Evolutionary conservation across 2,329 filamentous ascomycete genomes (phyloP).

Genomic region (Pseudocercospora vitis): DNA sequence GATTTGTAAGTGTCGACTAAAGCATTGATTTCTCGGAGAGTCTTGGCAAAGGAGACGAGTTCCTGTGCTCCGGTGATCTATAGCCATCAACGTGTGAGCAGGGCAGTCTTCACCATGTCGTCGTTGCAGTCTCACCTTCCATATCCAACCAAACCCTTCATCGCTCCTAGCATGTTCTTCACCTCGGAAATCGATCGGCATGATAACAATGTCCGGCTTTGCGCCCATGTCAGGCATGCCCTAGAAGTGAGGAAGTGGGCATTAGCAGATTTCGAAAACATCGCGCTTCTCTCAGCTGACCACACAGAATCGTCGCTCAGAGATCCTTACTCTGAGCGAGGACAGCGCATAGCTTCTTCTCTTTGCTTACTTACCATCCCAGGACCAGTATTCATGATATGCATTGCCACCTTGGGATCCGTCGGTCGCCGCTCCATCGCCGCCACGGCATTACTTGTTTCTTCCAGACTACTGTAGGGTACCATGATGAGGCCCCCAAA

Average conservation of each 20-base stretch:
- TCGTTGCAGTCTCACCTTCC: constrained; percentile 8
- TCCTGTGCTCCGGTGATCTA: constrained; percentile 31
- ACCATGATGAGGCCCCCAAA: constrained; percentile 28
- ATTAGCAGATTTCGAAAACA: too few relatives aligned
- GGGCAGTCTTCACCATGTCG: not conserved
- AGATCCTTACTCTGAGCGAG: too few relatives aligned
- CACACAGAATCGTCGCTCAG: too few relatives aligned
- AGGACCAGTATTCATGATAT: constrained; percentile 32
- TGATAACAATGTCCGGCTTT: constrained; percentile 29
- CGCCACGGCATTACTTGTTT: constrained; percentile 29
- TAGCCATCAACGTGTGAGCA: not conserved
- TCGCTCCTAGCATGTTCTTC: constrained; percentile 35
- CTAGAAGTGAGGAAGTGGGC: too few relatives aligned
- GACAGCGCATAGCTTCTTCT: too few relatives aligned
- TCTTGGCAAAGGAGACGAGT: constrained; percentile 28
- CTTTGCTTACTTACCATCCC: too few relatives aligned
- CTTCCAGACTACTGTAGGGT: constrained; percentile 27
- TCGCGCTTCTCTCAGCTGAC: too few relatives aligned
- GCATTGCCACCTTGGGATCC: constrained; percentile 37
- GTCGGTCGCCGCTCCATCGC: constrained; percentile 25
- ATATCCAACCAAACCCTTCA: constrained; percentile 34
- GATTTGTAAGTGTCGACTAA: constrained; percentile 25
- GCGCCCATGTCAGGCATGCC: constrained; percentile 26
- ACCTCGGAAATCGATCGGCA: constrained; percentile 37
- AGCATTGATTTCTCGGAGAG: constrained; percentile 30